Evolutionary conservation across 352 stramenopile genomes (phyloP), one percentile per base, ranked within the genome.

Genomic region (Globisporangium paddicum): DNA sequence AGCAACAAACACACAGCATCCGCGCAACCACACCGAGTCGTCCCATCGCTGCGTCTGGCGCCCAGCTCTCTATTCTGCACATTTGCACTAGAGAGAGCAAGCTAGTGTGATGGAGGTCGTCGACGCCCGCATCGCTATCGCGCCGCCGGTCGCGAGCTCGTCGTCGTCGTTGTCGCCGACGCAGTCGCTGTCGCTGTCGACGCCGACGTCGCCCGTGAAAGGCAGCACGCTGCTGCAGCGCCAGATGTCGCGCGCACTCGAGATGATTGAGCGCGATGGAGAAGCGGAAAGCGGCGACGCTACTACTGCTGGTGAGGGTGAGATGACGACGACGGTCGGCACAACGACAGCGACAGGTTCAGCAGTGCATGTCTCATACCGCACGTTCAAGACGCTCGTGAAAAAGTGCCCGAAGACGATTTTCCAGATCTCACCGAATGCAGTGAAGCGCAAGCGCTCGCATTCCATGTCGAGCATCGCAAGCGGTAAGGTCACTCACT

Each of bases 371-470:
- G 57, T 59, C n/a, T 47, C 58, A 40, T 50, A 37, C 21, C 53
- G 59, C n/a, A n/a, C 38, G 32, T 42, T 60, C 59, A 58, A 62
- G 38, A 59, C 34, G 38, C 44, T 47, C 19, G 50, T 32, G 28
- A 68, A 68, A 42, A 68, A 68, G 35, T 60, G 47, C 30, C 62
- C 57, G 5, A 64, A 65, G 16, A 51, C 62, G 11, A 52, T 65
- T 30, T 71, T 69, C 50, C 69, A 76, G 60, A 76, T 76, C 60
- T 76, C 73, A 25, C 68, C 69, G 46, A 82, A 69, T 41, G 59
- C 68, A 14, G 58, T 73, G 32, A 87, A 86, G 69, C 79, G 79
- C 55, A 89, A 89, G 65, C 77, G 79, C 18, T 70, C 79, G 55
- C 75, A 73, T 45, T 84, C 67, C 56, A 73, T 78, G 30, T 64